Base-by-base conservation (phyloP, 371 early-diverging fungal genomes). In the Rhizopus microsporus region DNA sequence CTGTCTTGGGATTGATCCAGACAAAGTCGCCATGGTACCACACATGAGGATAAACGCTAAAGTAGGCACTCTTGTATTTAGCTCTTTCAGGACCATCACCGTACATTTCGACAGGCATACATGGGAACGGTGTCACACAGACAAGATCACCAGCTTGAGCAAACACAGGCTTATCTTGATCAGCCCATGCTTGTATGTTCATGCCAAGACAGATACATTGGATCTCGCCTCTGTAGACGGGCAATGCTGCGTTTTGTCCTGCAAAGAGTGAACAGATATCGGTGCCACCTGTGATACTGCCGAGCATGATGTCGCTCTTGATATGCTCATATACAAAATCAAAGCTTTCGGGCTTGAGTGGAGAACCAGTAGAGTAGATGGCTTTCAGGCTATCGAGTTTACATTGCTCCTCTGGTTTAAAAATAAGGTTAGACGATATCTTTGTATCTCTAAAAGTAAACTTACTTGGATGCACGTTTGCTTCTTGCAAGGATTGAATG, bases 21-120 rank as follows among this genome's bases (percentile, higher is more conserved):
- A 97, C 85, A 69, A 90, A 98, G 67, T 98, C 97, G 30, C 97
- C 97, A 65, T 98, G 97, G 71, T 92, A 91, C 98, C 98, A 98
- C 17, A 93, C 84, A 46, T 73, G 75, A 3, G 82, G 77, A 67
- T 91, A 93, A 45, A 88, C 81, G 37, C 82, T 82, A 81, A 98
- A 98, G 74, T 98, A 98, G 0, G 98, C 94, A 10, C 74, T 69
- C 59, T 67, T 80, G 78, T 98, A 98, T 70, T 91, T 91, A 51
- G 73, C 60, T 57, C 86, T 75, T 15, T 71, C 77, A 0, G 75
- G 67, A 60, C 94, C 95, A 64, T 94, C 89, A 84, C 90, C 93
- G 69, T 95, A 97, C 80, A 80, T 80, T 55, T 75, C 85, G 0
- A 95, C 92, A n/a, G 98, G 98, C 98, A 97, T 97, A 70, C 90